Percentiles rank a stretch among this genome's conserved stretches.
These are phyloP conservation scores for Alternaria consortialis DNA, from an alignment of 2,329 filamentous ascomycete species.

Conservation along the genomic window DNA sequence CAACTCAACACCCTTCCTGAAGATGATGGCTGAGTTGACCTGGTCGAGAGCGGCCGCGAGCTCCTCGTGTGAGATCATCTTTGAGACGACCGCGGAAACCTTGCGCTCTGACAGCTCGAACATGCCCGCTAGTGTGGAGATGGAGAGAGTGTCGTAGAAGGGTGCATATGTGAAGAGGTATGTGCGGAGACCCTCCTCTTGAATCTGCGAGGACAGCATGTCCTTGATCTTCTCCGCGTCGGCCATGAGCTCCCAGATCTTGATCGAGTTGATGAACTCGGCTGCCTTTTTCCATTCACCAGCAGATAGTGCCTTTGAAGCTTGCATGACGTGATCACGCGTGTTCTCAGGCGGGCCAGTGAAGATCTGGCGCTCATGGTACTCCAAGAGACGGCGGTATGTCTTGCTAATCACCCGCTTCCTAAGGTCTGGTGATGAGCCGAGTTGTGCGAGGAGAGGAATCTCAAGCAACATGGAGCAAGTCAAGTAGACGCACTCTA, in stretches of 20 bases:
- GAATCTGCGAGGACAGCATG: conserved; percentile 98
- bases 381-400: conserved; percentile 98
- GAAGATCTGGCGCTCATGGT: conserved; percentile 99
- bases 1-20: conserved; percentile 98
- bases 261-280: conserved; percentile 94
- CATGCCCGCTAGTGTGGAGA: conserved; percentile 87
- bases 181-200: conserved; percentile 96
- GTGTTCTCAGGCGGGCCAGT: conserved; percentile 98
- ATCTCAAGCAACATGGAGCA: conserved; percentile 99
- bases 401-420: conserved; percentile 99
- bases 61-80: conserved; percentile 99
- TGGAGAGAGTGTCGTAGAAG: conserved; percentile 95
- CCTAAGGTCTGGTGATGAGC: conserved; percentile 94
- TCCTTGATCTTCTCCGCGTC: conserved; percentile 91
- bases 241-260: conserved; percentile 99
- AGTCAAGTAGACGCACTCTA: conserved; percentile 98
- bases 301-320: conserved; percentile 92
- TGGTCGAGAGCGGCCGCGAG: conserved; percentile 95
- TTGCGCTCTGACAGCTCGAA: conserved; percentile 93
- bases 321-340: conserved; percentile 98
- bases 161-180: conserved; percentile 99
- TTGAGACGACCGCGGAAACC: conserved; percentile 93
- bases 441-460: conserved; percentile 93
- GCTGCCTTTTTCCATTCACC: conserved; percentile 99
- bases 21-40: conserved; percentile 96